These are phyloP conservation scores for Fusarium sp. DNA, from an alignment of 2,329 filamentous ascomycete genomes.

Conservation along the genomic window DNA sequence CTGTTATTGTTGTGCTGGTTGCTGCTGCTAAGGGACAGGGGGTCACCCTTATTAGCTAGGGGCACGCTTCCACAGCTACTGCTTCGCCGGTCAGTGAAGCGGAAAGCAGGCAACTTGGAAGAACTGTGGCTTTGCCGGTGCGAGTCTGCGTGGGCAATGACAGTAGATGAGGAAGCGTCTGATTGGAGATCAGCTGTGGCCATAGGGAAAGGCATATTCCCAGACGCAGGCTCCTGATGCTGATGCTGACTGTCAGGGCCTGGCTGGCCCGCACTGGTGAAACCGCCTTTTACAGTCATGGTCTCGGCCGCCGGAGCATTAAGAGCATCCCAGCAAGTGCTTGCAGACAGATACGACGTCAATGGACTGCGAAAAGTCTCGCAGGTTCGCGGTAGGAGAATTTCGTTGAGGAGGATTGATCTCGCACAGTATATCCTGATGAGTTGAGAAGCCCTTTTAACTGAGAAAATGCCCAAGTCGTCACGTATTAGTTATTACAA, in stretches of 20 bases:
- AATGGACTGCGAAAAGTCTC: constrained; percentile 5
- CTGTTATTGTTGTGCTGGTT: constrained; percentile 22
- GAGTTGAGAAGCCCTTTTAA: not conserved
- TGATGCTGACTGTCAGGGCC: constrained; percentile 32
- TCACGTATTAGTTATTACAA: constrained; percentile 27
- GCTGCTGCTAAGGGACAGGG: constrained; percentile 27
- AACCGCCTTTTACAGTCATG: constrained; percentile 44
- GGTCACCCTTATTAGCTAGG: constrained; percentile 33
- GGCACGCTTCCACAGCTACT: constrained; percentile 35
- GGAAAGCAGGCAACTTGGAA: constrained; percentile 65
- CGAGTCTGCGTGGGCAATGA: constrained; percentile 47
- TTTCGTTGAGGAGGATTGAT: not conserved
- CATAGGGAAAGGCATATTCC: constrained; percentile 14
- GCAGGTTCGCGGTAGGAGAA: not conserved
- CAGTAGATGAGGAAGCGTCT: constrained; percentile 22
- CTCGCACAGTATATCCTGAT: not conserved
- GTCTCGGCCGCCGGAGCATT: constrained; percentile 34
- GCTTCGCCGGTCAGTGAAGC: constrained; percentile 59
- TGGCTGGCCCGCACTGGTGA: constrained; percentile 42
- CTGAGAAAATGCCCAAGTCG: not conserved
- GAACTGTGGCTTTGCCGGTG: constrained; percentile 64
- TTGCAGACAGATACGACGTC: constrained; percentile 31
- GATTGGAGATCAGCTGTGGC: constrained; percentile 22
- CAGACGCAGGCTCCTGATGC: constrained; percentile 6
- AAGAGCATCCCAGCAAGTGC: constrained; percentile 42